phyloP scores from a whole-genome alignment of 1,284 basidiomycete species.

The Schizophyllum amplum region DNA sequence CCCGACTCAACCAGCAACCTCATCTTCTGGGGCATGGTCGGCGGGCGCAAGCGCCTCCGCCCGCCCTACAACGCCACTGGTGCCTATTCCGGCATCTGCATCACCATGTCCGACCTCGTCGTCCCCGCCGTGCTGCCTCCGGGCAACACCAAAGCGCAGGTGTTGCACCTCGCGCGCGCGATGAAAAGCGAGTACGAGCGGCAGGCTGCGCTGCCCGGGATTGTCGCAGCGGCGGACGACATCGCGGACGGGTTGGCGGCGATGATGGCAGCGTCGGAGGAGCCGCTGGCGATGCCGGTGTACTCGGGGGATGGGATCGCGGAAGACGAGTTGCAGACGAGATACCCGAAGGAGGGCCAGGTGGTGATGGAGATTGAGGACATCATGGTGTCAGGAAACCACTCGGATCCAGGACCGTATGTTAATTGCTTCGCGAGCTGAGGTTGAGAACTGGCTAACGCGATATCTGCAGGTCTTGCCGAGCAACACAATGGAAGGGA shows the following conservation, averaged over 20 bases:
- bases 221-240: neutral
- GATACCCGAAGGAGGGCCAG: neutral
- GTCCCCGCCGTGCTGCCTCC: neutral
- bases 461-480: neutral
- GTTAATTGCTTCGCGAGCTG: neutral
- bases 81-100: neutral
- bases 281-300: neutral
- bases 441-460: neutral
- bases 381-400: neutral
- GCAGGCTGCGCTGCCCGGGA: neutral
- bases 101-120: neutral
- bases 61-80: neutral
- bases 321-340: neutral
- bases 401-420: neutral
- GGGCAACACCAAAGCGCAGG: neutral
- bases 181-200: neutral
- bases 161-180: neutral
- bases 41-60: neutral
- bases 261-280: neutral
- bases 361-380: neutral
- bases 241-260: neutral
- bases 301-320: neutral
- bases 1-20: neutral
- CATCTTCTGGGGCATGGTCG: neutral
- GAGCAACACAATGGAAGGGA: neutral